phyloP scores from a whole-genome alignment of 2,329 filamentous ascomycete species.

The Didymella pomorum region DNA sequence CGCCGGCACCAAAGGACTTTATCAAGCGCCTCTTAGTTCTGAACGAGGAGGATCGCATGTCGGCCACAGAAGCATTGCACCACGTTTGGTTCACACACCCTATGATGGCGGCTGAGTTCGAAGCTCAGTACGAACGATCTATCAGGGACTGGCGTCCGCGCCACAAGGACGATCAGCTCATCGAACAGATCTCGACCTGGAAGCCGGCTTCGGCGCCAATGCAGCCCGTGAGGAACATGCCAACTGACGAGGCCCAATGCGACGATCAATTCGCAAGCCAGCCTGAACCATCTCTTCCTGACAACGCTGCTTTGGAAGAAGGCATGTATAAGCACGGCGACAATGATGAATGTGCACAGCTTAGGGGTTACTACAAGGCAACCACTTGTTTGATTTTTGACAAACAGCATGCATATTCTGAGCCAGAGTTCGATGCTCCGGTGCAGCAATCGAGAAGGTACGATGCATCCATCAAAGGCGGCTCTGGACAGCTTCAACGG shows the following conservation, averaged over 20 bases:
- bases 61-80: slow-evolving; percentile 60
- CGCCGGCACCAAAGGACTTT: slow-evolving; percentile 60
- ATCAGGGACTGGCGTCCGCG: slow-evolving; percentile 61
- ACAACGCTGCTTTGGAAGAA: neutral
- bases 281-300: neutral
- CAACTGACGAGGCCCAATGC: neutral
- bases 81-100: slow-evolving; percentile 66
- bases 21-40: slow-evolving; percentile 60
- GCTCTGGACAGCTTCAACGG: slow-evolving; percentile 7
- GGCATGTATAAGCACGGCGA: neutral
- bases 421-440: neutral
- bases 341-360: neutral
- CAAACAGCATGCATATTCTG: neutral
- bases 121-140: slow-evolving; percentile 59
- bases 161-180: slow-evolving; percentile 32
- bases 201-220: neutral
- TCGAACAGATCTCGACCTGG: slow-evolving; percentile 37
- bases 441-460: neutral
- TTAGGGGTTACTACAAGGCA: neutral
- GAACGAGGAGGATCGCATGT: slow-evolving; percentile 60
- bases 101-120: slow-evolving; percentile 57
- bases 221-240: neutral
- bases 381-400: neutral
- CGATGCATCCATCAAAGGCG: neutral
- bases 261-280: slow-evolving; percentile 21